Conservation (phyloP, 768 basidiomycete species). For the Crassisporium funariophilum region DNA sequence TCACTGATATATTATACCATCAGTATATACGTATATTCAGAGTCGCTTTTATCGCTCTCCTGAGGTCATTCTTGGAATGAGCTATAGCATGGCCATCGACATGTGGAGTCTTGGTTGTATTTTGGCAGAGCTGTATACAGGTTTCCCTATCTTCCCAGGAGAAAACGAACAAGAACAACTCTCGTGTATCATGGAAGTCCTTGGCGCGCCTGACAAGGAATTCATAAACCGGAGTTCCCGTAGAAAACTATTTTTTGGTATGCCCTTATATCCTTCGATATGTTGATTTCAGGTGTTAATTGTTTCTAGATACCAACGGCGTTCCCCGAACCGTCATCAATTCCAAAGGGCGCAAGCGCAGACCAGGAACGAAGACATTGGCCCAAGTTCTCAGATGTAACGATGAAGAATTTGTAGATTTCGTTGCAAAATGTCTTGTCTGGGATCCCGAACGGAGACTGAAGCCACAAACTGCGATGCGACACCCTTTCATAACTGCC, state of each 20-base stretch:
- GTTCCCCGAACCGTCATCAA: slow-evolving; percentile 92
- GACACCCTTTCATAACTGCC: slow-evolving; percentile 85
- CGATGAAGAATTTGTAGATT: slow-evolving; percentile 95
- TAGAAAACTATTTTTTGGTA: slow-evolving; percentile 96
- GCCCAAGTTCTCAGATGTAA: slow-evolving; percentile 88
- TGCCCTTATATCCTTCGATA: slow-evolving; percentile 23
- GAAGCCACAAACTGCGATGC: slow-evolving; percentile 90
- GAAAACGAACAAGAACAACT: slow-evolving; percentile 99
- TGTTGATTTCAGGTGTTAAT: slow-evolving; percentile 7
- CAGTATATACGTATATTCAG: slow-evolving; percentile 99
- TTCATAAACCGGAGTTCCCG: slow-evolving; percentile 92
- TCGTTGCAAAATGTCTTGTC: slow-evolving; percentile 93
- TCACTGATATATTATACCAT: slow-evolving; percentile 7
- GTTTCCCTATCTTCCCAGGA: slow-evolving; percentile 98
- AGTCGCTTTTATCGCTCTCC: slow-evolving; percentile 99
- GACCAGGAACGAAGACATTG: slow-evolving; percentile 90
- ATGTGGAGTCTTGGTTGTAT: slow-evolving; percentile 99
- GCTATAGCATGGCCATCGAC: slow-evolving; percentile 98
- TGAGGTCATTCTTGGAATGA: slow-evolving; percentile 98
- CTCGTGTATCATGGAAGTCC: slow-evolving; percentile 98
- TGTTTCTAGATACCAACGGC: slow-evolving; percentile 80
- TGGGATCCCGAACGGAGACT: slow-evolving; percentile 98
- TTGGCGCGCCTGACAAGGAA: slow-evolving; percentile 94
- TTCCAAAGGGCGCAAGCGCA: slow-evolving; percentile 90
- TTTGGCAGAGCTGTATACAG: slow-evolving; percentile 94